These are phyloP conservation scores for Kwoniella dejecticola DNA, from an alignment of 768 basidiomycete species.

Conservation along the genomic window DNA sequence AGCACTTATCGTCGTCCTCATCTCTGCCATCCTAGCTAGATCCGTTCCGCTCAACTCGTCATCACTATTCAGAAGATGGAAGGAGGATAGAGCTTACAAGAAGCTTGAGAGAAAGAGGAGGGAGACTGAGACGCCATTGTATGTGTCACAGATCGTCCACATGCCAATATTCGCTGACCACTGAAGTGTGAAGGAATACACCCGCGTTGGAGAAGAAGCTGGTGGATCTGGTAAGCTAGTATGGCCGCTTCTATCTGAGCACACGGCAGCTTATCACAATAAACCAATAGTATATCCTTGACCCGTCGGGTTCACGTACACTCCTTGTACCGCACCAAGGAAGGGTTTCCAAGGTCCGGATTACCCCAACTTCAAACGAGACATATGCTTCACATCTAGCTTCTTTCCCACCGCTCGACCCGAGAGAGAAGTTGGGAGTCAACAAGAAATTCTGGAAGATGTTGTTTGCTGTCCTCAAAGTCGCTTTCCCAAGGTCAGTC, in stretches of 20 bases:
- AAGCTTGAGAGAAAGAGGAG: slow-evolving; percentile 42
- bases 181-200: slow-evolving; percentile 36
- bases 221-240: slow-evolving; percentile 50
- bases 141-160: background rate
- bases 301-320: slow-evolving; percentile 64
- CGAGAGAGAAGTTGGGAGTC: slow-evolving; percentile 62
- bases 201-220: slow-evolving; percentile 56
- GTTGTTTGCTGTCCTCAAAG: slow-evolving; percentile 71
- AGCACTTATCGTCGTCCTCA: slow-evolving; percentile 26
- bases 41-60: slow-evolving; percentile 18
- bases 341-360: slow-evolving; percentile 63
- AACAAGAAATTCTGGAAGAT: slow-evolving; percentile 71
- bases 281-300: slow-evolving; percentile 68
- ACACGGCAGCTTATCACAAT: slow-evolving; percentile 40
- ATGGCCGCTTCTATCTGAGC: background rate
- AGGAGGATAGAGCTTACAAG: slow-evolving; percentile 24
- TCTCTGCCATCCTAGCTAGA: slow-evolving; percentile 32
- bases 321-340: slow-evolving; percentile 71
- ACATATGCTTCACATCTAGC: slow-evolving; percentile 62
- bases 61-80: slow-evolving; percentile 33
- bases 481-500: slow-evolving; percentile 67
- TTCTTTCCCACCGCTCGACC: slow-evolving; percentile 66
- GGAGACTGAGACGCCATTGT: slow-evolving; percentile 58
- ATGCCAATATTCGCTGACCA: background rate
- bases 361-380: slow-evolving; percentile 61